Evolutionary conservation across 345 rosid genomes (phyloP).

Genomic region (Boechera stricta): DNA sequence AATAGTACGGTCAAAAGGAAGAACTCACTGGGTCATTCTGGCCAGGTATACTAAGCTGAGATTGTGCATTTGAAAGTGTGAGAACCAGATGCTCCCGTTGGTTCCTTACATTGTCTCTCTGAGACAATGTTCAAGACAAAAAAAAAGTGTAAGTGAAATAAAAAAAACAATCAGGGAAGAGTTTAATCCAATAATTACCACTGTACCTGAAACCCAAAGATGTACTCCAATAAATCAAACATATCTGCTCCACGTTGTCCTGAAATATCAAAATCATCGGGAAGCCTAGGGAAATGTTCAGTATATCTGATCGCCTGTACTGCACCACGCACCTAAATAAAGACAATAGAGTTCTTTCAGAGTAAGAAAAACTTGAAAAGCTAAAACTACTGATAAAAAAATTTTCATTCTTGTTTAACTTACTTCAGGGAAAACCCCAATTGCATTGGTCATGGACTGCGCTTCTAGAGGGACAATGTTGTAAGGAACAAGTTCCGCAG

Average conservation of each 20-base stretch:
- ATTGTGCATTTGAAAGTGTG: slow-evolving; percentile 84
- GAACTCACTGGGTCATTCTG: slow-evolving; percentile 84
- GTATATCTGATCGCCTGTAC: slow-evolving; percentile 78
- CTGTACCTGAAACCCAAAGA: slow-evolving; percentile 96
- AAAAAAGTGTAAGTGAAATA: slow-evolving; percentile 24
- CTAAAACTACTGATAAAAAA: slow-evolving; percentile 2
- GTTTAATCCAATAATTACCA: slow-evolving; percentile 21
- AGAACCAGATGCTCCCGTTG: slow-evolving; percentile 96
- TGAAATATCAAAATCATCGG: slow-evolving; percentile 63
- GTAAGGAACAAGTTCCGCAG: slow-evolving; percentile 85
- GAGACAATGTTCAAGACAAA: slow-evolving; percentile 40
- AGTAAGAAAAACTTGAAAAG: slow-evolving; percentile 27
- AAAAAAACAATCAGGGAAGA: slow-evolving; percentile 21
- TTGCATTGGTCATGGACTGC: slow-evolving; percentile 82
- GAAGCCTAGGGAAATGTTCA: slow-evolving; percentile 84
- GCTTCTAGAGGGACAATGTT: slow-evolving; percentile 94
- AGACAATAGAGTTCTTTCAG: slow-evolving; percentile 24
- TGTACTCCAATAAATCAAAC: slow-evolving; percentile 90
- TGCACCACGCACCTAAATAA: slow-evolving; percentile 85
- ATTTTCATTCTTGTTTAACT: slow-evolving; percentile 43
- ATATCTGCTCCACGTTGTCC: slow-evolving; percentile 86
- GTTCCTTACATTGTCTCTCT: slow-evolving; percentile 91
- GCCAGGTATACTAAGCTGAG: slow-evolving; percentile 65
- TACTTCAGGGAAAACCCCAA: slow-evolving; percentile 92
- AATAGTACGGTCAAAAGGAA: slow-evolving; percentile 25